Evolutionary conservation across 306 rosid genomes (phyloP).

Genomic region (Cicer arietinum): DNA sequence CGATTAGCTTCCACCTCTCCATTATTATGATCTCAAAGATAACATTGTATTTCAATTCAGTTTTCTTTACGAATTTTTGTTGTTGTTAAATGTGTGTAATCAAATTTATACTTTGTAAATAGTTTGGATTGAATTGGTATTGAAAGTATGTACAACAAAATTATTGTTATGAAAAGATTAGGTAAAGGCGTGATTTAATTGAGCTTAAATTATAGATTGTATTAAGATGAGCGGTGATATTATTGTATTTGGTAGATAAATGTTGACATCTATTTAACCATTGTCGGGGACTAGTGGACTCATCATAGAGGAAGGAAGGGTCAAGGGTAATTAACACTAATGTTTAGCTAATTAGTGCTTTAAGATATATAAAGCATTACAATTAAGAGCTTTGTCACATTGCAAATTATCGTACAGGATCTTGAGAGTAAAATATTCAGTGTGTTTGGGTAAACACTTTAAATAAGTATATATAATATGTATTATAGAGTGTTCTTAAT

Average conservation of each 20-base stretch:
- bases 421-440: too few species aligned
- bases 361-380: too few species aligned
- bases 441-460: too few species aligned
- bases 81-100: too few species aligned
- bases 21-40: slow-evolving; percentile 9
- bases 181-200: not conserved
- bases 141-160: not conserved
- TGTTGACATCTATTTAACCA: not conserved
- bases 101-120: too few species aligned
- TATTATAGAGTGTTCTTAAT: too few species aligned
- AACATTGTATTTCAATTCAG: not conserved
- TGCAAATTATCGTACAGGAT: too few species aligned
- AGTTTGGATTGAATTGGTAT: not conserved
- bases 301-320: not conserved
- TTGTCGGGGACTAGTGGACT: not conserved
- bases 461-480: too few species aligned
- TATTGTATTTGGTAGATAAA: not conserved
- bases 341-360: too few species aligned
- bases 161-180: not conserved
- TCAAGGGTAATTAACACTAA: too few species aligned
- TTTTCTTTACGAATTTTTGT: too few species aligned
- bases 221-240: slow-evolving; percentile 1
- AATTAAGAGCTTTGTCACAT: too few species aligned
- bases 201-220: not conserved
- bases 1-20: not conserved